phyloP scores from a whole-genome alignment of 345 rosid species.

The Bruguiera gymnorhiza region DNA sequence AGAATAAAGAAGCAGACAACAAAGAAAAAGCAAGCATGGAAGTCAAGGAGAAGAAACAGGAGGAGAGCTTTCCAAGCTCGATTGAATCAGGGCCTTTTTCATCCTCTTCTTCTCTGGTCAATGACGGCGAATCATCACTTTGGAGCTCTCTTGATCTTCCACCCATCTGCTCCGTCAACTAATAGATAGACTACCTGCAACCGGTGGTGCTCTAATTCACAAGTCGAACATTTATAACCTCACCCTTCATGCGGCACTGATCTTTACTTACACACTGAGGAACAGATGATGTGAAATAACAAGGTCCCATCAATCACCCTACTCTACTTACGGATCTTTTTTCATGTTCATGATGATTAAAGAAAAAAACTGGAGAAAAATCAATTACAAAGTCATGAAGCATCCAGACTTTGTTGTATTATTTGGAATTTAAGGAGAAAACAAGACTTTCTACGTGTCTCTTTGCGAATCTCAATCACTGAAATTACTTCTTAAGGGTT shows the following conservation, averaged over 20 bases:
- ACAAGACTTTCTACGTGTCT: neutral
- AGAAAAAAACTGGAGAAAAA: neutral
- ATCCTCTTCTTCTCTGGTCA: slow-evolving; percentile 17
- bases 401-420: slow-evolving; percentile 2
- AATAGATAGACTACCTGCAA: neutral
- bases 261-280: neutral
- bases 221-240: neutral
- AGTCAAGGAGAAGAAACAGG: slow-evolving; percentile 18
- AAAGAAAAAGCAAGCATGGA: slow-evolving; percentile 17
- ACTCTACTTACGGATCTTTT: neutral
- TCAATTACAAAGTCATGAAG: neutral
- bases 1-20: slow-evolving; percentile 28
- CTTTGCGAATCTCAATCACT: neutral
- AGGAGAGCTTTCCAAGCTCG: slow-evolving; percentile 21
- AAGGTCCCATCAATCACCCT: neutral
- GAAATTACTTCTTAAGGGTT: neutral
- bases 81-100: slow-evolving; percentile 14
- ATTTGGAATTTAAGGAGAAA: neutral
- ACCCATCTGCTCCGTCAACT: slow-evolving; percentile 56
- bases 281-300: neutral
- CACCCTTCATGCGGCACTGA: neutral
- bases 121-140: slow-evolving; percentile 43
- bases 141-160: slow-evolving; percentile 71
- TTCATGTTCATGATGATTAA: neutral
- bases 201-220: neutral